These are phyloP conservation scores for Zizania palustris DNA, from an alignment of 202 grass and related monocot genomes.

Conservation along the genomic window DNA sequence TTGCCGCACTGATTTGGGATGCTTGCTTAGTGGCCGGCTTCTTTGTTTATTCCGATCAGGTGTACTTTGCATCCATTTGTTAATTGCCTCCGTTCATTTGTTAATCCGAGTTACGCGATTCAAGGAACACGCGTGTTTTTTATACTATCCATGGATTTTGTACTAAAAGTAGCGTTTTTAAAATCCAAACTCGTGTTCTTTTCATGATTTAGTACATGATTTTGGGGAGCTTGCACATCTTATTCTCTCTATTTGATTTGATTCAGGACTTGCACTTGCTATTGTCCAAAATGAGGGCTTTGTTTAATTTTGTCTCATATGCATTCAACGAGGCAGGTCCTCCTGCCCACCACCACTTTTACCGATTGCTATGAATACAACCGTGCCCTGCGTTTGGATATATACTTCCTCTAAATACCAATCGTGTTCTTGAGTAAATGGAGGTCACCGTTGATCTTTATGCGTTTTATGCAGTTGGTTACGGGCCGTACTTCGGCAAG, in stretches of 20 bases:
- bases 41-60: constrained; percentile 57
- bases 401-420: background rate
- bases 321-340: too few species aligned
- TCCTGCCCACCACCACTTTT: constrained; percentile 27
- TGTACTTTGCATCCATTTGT: constrained; percentile 54
- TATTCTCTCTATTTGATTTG: constrained; percentile 17
- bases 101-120: constrained; percentile 44
- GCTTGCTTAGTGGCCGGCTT: constrained; percentile 13
- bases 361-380: background rate
- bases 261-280: background rate
- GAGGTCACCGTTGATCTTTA: background rate
- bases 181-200: constrained; percentile 21
- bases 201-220: constrained; percentile 18
- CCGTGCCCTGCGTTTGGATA: constrained; percentile 14
- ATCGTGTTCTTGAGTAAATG: background rate
- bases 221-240: background rate
- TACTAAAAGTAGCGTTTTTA: constrained; percentile 27
- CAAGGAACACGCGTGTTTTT: constrained; percentile 37
- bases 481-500: constrained; percentile 72
- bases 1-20: constrained; percentile 6
- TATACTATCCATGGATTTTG: constrained; percentile 24
- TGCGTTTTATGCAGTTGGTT: constrained; percentile 51
- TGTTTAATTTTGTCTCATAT: background rate
- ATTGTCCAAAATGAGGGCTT: background rate
- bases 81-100: constrained; percentile 44